Base-by-base conservation (phyloP, 257 asterid species). In the Lavandula angustifolia region DNA sequence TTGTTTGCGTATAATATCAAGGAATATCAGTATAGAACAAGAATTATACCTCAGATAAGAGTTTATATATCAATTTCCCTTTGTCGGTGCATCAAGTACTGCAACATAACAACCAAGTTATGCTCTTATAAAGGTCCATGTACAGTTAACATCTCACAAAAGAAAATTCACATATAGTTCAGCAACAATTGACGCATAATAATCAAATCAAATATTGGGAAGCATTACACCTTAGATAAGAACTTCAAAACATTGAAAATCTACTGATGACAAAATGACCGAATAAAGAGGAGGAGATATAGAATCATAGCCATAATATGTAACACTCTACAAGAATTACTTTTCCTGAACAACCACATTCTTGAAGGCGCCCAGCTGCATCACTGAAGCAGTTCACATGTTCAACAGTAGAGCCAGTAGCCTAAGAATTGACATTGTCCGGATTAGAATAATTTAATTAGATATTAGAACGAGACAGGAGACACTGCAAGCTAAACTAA, bases 41-140 rank as follows among this genome's bases (percentile, higher is more conserved):
- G 56, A 61, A 48, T 0, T 74, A 40, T 71, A 94, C 99, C 99
- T 90, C 72, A 94, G 87, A 76, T 97, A 85, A 54, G 99, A 92
- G 75, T 92, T 89, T 31, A 92, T 85, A 71, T 85, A 89, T 10
- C 91, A 84, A 61, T 85, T 89, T 75, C 99, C 99, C 78, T 90
- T 90, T 6, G 99, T 84, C 9, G 97, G 81, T 64, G 97, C 89
- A 79, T 90, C 99, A 49, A 94, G 95, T 69, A 87, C 97, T 94
- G 92, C 79, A 70, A 68, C 49, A 75, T 29, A 67, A 75, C 41
- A 73, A 50, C 60, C 66, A 67, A 58, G 56, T 73, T 51, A 61
- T 35, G 42, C 22, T 38, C 14, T 43, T 10, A 35, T n/a, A 35
- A 35, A 35, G 37, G 61, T 67, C 47, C 13, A 54, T 38, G 42